Conservation (phyloP, 371 early-diverging fungal species). For the Haplosporangium sp. region DNA sequence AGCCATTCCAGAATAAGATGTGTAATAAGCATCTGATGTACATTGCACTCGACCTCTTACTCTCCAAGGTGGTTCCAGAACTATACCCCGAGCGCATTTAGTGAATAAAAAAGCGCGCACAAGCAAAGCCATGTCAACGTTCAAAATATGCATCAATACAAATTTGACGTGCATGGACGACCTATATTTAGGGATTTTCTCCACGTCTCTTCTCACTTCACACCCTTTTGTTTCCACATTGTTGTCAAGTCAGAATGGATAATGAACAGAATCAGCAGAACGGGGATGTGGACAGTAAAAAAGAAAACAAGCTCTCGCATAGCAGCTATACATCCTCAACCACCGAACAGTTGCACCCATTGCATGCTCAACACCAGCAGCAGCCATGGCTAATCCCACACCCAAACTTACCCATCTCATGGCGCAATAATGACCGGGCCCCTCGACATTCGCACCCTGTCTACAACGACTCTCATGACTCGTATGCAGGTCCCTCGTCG, state of each 20-base stretch:
- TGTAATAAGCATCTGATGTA: slow-evolving; percentile 54
- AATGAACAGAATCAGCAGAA: not conserved
- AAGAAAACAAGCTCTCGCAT: not conserved
- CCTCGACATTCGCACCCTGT: not conserved
- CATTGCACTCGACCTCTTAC: slow-evolving; percentile 41
- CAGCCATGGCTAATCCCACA: slow-evolving; percentile 54
- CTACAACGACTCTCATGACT: not conserved
- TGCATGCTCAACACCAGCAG: slow-evolving; percentile 34
- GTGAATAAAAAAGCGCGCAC: no score
- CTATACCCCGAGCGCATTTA: slow-evolving; percentile 27
- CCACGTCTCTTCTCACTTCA: no score
- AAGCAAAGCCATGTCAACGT: no score
- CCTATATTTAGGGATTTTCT: no score
- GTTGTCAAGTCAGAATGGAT: no score
- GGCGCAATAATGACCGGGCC: slow-evolving; percentile 38
- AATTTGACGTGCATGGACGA: no score
- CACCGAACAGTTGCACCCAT: slow-evolving; percentile 18
- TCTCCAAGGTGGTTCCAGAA: slow-evolving; percentile 45
- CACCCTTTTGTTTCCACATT: no score
- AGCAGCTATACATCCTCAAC: not conserved
- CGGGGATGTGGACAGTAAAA: not conserved
- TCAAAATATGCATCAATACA: no score
- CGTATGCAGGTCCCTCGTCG: not conserved
- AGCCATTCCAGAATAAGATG: slow-evolving; percentile 48
- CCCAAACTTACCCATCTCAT: slow-evolving; percentile 46